Percentiles rank a stretch among this genome's conserved stretches.
Conservation (phyloP, 108 stramenopile species). For the Chaetoceros tenuissimus region DNA sequence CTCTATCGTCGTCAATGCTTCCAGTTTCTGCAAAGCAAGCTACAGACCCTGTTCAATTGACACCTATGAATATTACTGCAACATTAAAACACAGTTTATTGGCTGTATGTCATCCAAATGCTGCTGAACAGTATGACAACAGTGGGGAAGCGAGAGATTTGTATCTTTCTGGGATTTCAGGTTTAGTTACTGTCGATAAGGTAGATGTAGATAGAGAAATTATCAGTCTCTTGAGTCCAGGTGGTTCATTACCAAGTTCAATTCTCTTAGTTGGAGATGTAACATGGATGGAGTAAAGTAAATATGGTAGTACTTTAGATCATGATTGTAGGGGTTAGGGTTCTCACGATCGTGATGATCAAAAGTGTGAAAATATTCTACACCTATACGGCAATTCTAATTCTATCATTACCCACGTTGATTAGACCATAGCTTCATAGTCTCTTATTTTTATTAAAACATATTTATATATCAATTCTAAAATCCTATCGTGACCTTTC, state of each 20-base stretch:
- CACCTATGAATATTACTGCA: conserved; percentile 18
- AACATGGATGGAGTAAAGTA: conserved; percentile 61
- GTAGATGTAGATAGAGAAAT: conserved; percentile 56
- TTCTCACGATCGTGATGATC: too few species aligned
- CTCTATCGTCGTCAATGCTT: conserved; percentile 59
- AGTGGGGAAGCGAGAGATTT: conserved; percentile 57
- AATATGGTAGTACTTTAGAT: conserved; percentile 1
- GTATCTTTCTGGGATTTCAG: conserved; percentile 63
- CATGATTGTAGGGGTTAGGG: too few species aligned
- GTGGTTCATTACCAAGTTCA: conserved; percentile 61
- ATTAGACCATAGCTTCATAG: too few species aligned
- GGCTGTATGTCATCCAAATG: conserved; percentile 80
- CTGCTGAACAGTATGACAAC: conserved; percentile 50
- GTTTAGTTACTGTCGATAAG: conserved; percentile 76
- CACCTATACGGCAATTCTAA: too few species aligned
- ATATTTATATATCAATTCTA: too few species aligned
- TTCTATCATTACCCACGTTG: too few species aligned
- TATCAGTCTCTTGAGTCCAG: conserved; percentile 65
- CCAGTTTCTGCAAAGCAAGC: conserved; percentile 76
- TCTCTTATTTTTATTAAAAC: too few species aligned
- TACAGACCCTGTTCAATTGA: conserved; percentile 69
- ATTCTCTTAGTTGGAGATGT: conserved; percentile 67
- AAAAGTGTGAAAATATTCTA: too few species aligned
- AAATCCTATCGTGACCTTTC: background rate
- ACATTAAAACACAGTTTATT: conserved; percentile 47